Percentiles rank a stretch among this genome's conserved stretches.
phyloP scores from a whole-genome alignment of 2,329 filamentous ascomycete genomes.

The Drechslerella dactyloides region DNA sequence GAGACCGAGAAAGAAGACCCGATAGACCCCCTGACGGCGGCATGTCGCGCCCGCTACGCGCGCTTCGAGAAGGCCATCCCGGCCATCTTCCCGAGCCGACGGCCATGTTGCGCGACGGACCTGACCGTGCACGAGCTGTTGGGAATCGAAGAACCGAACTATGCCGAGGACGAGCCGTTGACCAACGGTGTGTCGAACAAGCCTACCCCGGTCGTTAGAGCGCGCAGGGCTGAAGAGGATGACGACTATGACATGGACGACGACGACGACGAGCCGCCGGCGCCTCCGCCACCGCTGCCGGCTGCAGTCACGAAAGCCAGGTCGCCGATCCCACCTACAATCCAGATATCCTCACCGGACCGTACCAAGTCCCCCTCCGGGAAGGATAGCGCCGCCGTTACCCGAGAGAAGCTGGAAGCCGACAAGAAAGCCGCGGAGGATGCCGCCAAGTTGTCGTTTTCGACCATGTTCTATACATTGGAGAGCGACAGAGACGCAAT shows the following conservation, averaged over 20 bases:
- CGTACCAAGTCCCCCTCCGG: slow-evolving; percentile 62
- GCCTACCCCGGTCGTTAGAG: slow-evolving; percentile 49
- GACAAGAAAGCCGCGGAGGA: slow-evolving; percentile 90
- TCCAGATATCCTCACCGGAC: slow-evolving; percentile 68
- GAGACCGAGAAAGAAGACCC: slow-evolving; percentile 55
- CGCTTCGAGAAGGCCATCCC: slow-evolving; percentile 54
- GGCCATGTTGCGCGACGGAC: slow-evolving; percentile 53
- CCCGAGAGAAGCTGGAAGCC: slow-evolving; percentile 89
- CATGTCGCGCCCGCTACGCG: slow-evolving; percentile 54
- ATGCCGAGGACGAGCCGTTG: slow-evolving; percentile 47
- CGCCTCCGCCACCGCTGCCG: slow-evolving; percentile 61
- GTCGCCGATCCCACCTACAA: slow-evolving; percentile 70
- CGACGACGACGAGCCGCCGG: slow-evolving; percentile 65
- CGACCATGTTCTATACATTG: slow-evolving; percentile 91
- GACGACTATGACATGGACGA: slow-evolving; percentile 71
- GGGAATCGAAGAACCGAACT: slow-evolving; percentile 50
- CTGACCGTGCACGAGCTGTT: slow-evolving; percentile 52
- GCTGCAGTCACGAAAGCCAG: slow-evolving; percentile 61
- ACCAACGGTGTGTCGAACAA: slow-evolving; percentile 49
- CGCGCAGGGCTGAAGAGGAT: slow-evolving; percentile 71
- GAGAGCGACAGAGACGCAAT: slow-evolving; percentile 96
- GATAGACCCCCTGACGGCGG: slow-evolving; percentile 53
- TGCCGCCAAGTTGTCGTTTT: slow-evolving; percentile 85
- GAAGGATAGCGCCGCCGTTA: slow-evolving; percentile 68
- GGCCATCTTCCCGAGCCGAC: slow-evolving; percentile 53